Evolutionary conservation across 768 basidiomycete species (phyloP).

Genomic region (Cubamyces sp.): DNA sequence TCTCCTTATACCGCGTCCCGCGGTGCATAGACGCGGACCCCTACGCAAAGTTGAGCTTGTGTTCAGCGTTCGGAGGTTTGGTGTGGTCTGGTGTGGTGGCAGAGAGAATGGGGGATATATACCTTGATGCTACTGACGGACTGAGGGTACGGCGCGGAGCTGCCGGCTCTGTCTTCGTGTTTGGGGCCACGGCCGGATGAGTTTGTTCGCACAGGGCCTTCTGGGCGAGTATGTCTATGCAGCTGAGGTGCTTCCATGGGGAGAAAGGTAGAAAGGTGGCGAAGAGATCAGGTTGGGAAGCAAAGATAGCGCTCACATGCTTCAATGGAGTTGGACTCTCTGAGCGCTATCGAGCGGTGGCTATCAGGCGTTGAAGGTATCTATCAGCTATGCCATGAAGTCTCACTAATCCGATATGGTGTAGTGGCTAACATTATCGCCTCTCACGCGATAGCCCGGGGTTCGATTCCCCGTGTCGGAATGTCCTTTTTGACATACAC

Average conservation of each 20-base stretch:
- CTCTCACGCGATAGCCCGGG: slow-evolving; percentile 24
- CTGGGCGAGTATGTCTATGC: background rate
- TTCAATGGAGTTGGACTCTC: too few species aligned
- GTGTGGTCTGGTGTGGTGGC: background rate
- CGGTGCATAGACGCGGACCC: slow-evolving; percentile 1
- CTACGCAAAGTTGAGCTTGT: background rate
- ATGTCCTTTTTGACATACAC: background rate
- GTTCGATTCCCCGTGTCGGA: slow-evolving; percentile 24
- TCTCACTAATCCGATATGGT: slow-evolving; percentile 8
- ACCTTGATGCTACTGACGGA: slow-evolving; percentile 12
- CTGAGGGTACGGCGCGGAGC: slow-evolving; percentile 11
- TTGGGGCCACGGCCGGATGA: slow-evolving; percentile 1
- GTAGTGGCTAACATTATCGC: slow-evolving; percentile 25
- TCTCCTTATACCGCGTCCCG: slow-evolving; percentile 29
- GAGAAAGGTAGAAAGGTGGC: background rate
- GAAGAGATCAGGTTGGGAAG: background rate
- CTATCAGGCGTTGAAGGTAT: too few species aligned
- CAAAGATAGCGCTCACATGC: too few species aligned
- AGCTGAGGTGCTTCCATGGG: background rate
- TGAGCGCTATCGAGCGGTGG: too few species aligned
- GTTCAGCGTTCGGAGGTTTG: background rate
- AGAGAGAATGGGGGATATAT: background rate
- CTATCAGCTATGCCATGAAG: too few species aligned
- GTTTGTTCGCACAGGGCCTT: slow-evolving; percentile 11
- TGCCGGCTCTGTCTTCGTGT: slow-evolving; percentile 5